Percentiles rank a stretch among this genome's conserved stretches.
These are phyloP conservation scores for Buddleja alternifolia DNA, from an alignment of 257 asterid genomes.

Conservation along the genomic window DNA sequence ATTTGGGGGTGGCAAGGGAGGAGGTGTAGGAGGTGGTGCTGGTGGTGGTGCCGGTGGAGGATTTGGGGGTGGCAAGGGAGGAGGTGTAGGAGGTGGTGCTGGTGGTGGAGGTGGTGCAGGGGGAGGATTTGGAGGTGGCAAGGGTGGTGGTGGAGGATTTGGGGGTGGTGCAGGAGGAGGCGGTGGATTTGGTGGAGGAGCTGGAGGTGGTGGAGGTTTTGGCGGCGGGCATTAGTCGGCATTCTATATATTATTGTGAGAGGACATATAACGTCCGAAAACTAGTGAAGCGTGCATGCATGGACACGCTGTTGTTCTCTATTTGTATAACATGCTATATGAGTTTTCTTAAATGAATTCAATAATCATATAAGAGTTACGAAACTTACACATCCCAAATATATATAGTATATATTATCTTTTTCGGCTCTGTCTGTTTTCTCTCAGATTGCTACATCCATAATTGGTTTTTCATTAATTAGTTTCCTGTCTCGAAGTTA, in stretches of 20 bases:
- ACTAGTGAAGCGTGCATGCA: conserved; percentile 15
- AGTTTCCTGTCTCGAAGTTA: neutral
- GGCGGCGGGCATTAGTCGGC: conserved; percentile 26
- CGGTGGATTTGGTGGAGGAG: neutral
- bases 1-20: no score
- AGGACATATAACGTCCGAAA: conserved; percentile 23
- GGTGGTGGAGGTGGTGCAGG: conserved; percentile 30
- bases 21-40: neutral
- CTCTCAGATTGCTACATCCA: no score
- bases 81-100: neutral
- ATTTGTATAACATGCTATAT: neutral
- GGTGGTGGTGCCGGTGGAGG: conserved; percentile 25
- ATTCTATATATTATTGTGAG: neutral
- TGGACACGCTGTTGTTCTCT: neutral
- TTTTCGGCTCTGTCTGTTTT: no score
- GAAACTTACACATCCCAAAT: neutral
- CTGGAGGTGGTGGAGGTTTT: conserved; percentile 1
- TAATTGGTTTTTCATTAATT: no score
- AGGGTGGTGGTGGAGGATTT: conserved; percentile 8
- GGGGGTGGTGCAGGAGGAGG: conserved; percentile 11
- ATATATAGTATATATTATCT: no score
- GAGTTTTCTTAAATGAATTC: neutral
- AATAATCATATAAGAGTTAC: neutral
- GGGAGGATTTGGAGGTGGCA: conserved; percentile 9
- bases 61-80: no score